Evolutionary conservation across 2,329 filamentous ascomycete genomes (phyloP).

Genomic region (Hypoxylon sp.): DNA sequence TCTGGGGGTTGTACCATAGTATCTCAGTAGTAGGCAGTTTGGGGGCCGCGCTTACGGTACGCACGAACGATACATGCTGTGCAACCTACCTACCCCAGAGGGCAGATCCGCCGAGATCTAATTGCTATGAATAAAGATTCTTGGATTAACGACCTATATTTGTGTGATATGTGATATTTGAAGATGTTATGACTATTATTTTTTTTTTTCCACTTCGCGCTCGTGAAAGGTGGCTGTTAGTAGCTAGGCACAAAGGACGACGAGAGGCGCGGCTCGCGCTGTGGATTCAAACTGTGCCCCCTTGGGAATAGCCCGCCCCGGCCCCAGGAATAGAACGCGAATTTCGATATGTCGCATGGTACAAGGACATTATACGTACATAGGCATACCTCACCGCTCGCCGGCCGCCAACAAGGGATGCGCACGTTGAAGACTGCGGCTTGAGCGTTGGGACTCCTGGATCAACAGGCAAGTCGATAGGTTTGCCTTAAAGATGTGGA

Average conservation of each 20-base stretch:
- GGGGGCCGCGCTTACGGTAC: slow-evolving; percentile 21
- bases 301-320: background rate
- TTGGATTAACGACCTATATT: background rate
- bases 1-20: slow-evolving; percentile 11
- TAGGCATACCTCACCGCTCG: slow-evolving; percentile 16
- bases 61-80: slow-evolving; percentile 1
- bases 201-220: background rate
- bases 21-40: background rate
- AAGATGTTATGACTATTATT: background rate
- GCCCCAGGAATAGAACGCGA: slow-evolving; percentile 21
- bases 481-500: slow-evolving; percentile 12
- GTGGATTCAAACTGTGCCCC: slow-evolving; percentile 4
- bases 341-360: slow-evolving; percentile 12
- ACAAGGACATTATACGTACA: background rate
- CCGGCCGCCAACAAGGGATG: slow-evolving; percentile 19
- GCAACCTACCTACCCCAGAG: slow-evolving; percentile 12
- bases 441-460: slow-evolving; percentile 4
- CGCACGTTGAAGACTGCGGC: slow-evolving; percentile 1
- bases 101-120: slow-evolving; percentile 12
- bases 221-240: background rate
- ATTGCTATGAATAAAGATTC: slow-evolving; percentile 12
- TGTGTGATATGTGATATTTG: slow-evolving; percentile 5
- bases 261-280: background rate
- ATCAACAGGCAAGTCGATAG: slow-evolving; percentile 5
- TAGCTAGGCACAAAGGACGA: background rate